phyloP scores from a whole-genome alignment of 1,284 basidiomycete genomes.

The Laetiporus sulphureus region DNA sequence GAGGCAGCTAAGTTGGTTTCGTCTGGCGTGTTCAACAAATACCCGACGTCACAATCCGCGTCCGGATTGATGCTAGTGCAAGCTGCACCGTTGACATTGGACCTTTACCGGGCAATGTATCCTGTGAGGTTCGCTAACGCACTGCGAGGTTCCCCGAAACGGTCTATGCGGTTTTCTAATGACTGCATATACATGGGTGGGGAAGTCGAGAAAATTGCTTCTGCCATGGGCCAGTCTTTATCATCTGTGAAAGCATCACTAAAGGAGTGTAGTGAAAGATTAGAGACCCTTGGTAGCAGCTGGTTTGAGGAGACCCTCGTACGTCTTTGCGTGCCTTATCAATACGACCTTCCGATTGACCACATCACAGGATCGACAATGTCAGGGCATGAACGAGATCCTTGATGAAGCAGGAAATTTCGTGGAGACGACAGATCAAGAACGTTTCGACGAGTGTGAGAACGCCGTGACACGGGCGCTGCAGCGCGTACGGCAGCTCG shows the following conservation, averaged over 20 bases:
- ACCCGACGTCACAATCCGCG: conserved; percentile 18
- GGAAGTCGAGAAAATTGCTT: conserved; percentile 36
- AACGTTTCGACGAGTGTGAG: conserved; percentile 76
- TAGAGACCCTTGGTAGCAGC: conserved; percentile 52
- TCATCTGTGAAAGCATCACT: conserved; percentile 37
- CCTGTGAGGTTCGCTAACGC: conserved; percentile 59
- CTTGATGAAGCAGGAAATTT: conserved; percentile 70
- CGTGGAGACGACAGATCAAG: conserved; percentile 64
- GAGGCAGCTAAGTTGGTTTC: conserved; percentile 53
- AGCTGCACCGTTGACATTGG: conserved; percentile 63
- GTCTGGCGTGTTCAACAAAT: conserved; percentile 43
- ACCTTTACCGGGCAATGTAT: conserved; percentile 78
- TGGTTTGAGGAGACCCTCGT: conserved; percentile 68
- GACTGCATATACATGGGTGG: conserved; percentile 71
- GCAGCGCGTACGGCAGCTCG: conserved; percentile 58
- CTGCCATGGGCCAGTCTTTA: conserved; percentile 19
- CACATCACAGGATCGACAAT: conserved; percentile 34
- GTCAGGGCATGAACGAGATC: conserved; percentile 33
- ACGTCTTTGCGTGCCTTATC: conserved; percentile 20
- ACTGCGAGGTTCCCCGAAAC: conserved; percentile 47
- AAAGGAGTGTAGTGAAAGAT: conserved; percentile 38
- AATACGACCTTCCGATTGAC: not conserved
- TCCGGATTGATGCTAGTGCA: conserved; percentile 54
- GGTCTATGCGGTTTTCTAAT: conserved; percentile 80
- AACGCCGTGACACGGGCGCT: conserved; percentile 61